A percentile compares a stretch with the other conserved stretches of the same genome.
phyloP scores from a whole-genome alignment of 2,329 filamentous ascomycete species.

The Fusarium protoensiforme region DNA sequence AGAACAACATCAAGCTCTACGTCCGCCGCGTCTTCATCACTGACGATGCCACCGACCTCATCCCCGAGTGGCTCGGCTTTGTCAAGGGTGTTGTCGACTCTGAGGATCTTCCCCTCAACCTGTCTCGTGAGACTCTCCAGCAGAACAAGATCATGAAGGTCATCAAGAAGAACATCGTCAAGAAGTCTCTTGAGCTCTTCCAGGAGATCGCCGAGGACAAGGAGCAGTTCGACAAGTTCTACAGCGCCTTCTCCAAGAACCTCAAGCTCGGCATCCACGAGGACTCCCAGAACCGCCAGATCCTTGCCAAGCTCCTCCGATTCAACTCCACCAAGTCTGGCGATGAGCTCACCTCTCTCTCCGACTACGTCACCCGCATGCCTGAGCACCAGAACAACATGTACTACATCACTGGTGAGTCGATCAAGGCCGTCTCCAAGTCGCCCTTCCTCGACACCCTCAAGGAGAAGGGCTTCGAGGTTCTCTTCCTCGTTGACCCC shows the following conservation, averaged over 20 bases:
- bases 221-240: conserved; percentile 99
- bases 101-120: conserved; percentile 98
- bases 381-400: conserved; percentile 99
- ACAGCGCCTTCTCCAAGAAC: conserved; percentile 99
- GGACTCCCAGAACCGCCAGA: conserved; percentile 94
- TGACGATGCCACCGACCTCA: conserved; percentile 98
- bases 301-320: conserved; percentile 97
- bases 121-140: conserved; percentile 99
- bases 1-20: conserved; percentile 99
- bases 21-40: conserved; percentile 99
- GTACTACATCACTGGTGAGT: conserved; percentile 99
- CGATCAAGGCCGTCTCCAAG: conserved; percentile 96
- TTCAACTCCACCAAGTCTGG: conserved; percentile 99
- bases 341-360: conserved; percentile 92
- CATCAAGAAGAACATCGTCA: conserved; percentile 99
- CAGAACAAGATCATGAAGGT: conserved; percentile 99
- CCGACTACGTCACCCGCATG: conserved; percentile 99
- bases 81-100: conserved; percentile 99
- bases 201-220: conserved; percentile 99
- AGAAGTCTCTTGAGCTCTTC: conserved; percentile 99
- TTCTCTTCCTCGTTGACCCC: conserved; percentile 98
- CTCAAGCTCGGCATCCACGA: conserved; percentile 99
- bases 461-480: conserved; percentile 99
- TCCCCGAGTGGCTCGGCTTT: conserved; percentile 99
- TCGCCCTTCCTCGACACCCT: conserved; percentile 99